phyloP scores from a whole-genome alignment of 208 protist genomes.

The Crithidia bombi region DNA sequence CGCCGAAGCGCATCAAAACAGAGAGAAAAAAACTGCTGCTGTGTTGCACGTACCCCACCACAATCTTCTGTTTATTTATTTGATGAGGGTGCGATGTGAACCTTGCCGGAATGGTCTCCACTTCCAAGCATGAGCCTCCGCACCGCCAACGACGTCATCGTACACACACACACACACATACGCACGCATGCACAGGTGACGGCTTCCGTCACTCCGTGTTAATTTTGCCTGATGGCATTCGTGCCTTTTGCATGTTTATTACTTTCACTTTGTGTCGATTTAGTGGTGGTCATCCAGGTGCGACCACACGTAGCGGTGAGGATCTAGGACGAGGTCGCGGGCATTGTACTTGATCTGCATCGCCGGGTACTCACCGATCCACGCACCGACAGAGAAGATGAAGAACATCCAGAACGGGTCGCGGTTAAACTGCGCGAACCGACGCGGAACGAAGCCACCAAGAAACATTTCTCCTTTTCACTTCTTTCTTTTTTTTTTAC shows the following conservation, averaged over 20 bases:
- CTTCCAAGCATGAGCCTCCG: not conserved
- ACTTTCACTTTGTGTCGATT: conserved; percentile 6
- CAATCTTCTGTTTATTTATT: too few species aligned
- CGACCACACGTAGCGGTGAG: conserved; percentile 89
- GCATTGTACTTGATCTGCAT: conserved; percentile 90
- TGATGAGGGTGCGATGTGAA: too few species aligned
- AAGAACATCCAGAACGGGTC: conserved; percentile 88
- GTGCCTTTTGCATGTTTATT: conserved; percentile 1
- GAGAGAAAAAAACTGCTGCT: too few species aligned
- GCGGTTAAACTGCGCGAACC: conserved; percentile 84
- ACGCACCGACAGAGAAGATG: conserved; percentile 79
- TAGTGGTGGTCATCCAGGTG: conserved; percentile 87
- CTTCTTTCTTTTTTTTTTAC: not conserved
- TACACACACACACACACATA: too few species aligned
- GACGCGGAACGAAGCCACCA: conserved; percentile 85
- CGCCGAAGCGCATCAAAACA: too few species aligned
- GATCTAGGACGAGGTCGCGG: conserved; percentile 76
- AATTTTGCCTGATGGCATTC: too few species aligned
- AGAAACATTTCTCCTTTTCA: conserved; percentile 62
- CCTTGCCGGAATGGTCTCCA: too few species aligned
- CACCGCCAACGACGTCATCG: not conserved
- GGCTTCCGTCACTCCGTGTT: too few species aligned
- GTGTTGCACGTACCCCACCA: too few species aligned
- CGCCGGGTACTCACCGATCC: conserved; percentile 83
- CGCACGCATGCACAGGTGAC: too few species aligned